Evolutionary conservation across 768 basidiomycete genomes (phyloP), one percentile per base, ranked within the genome.

Genomic region (Trametes elegans): DNA sequence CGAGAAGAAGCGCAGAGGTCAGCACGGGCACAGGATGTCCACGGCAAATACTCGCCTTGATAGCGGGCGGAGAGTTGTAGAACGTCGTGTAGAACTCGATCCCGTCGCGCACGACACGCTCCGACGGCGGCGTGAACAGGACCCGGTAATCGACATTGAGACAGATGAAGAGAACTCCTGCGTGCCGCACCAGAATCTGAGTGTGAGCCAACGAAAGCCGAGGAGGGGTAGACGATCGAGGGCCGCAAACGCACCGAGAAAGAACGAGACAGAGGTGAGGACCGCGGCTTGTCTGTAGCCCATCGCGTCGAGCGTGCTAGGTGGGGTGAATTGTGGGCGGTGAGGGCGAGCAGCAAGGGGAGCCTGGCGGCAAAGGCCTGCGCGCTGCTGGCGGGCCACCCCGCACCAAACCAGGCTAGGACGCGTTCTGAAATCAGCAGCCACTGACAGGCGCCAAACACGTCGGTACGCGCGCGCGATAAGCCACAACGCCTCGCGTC

Each of bases 21-120:
- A 27, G 26, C 16, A 18, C 23, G 16, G 7, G 43, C 29, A 10
- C 8, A 26, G 18, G 21, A n/a, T n/a, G n/a, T n/a, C n/a, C n/a
- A n/a, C n/a, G 24, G 26, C 21, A 14, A 8, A 32, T 24, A 56
- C 54, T 47, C 48, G 90, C 93, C 83, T 94, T 95, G 73, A 97
- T 93, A 36, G 92, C 95, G 24, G 87, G 88, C 3, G 95, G 95
- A 1, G 95, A 85, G 68, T 92, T 90, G 73, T 82, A 96, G 74
- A 97, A 98, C 23, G 91, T 94, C 45, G 82, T 82, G 68, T 98
- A 98, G 73, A 94, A 96, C 64, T 87, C 83, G 69, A 90, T 87
- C 4, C 88, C 93, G 66, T 95, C 91, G 38, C 79, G 74, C 39
- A 89, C 66, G 28, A 81, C 75, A 46, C 84, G 80, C 1, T 88